phyloP scores from a whole-genome alignment of 805 yeast species.

The Suhomyces prunicola region DNA sequence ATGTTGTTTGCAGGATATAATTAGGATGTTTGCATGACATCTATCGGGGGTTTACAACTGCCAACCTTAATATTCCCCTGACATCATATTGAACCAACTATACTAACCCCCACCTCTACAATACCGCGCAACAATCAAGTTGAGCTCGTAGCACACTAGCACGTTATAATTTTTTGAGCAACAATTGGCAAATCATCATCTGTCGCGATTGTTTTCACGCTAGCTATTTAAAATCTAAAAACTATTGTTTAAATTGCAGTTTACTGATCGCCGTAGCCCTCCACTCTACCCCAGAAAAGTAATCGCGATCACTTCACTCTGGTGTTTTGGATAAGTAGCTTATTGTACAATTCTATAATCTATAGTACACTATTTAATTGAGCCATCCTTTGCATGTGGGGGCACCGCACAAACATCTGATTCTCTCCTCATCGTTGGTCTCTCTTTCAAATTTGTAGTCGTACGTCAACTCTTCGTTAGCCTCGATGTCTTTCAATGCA shows the following conservation, averaged over 20 bases:
- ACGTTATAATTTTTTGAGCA: not conserved
- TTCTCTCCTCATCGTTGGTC: constrained; percentile 80
- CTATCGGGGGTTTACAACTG: not conserved
- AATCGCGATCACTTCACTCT: not conserved
- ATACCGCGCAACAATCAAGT: not conserved
- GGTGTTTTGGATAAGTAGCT: too few species aligned
- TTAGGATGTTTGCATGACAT: not conserved
- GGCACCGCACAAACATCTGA: constrained; percentile 93
- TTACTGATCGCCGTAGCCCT: not conserved
- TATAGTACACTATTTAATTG: constrained; percentile 42
- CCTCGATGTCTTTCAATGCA: constrained; percentile 81
- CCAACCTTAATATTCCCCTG: not conserved
- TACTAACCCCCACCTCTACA: not conserved
- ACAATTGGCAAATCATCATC: not conserved
- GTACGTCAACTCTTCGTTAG: constrained; percentile 90
- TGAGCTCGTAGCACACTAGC: not conserved
- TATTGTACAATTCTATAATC: not conserved
- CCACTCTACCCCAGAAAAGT: not conserved
- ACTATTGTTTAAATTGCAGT: not conserved
- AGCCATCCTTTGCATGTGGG: constrained; percentile 90
- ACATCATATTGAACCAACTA: not conserved
- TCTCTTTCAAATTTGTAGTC: constrained; percentile 95
- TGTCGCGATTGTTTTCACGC: not conserved
- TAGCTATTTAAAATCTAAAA: not conserved
- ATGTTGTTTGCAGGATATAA: too few species aligned